These are phyloP conservation scores for Quercus parvula DNA, from an alignment of 306 rosid genomes.

Conservation along the genomic window DNA sequence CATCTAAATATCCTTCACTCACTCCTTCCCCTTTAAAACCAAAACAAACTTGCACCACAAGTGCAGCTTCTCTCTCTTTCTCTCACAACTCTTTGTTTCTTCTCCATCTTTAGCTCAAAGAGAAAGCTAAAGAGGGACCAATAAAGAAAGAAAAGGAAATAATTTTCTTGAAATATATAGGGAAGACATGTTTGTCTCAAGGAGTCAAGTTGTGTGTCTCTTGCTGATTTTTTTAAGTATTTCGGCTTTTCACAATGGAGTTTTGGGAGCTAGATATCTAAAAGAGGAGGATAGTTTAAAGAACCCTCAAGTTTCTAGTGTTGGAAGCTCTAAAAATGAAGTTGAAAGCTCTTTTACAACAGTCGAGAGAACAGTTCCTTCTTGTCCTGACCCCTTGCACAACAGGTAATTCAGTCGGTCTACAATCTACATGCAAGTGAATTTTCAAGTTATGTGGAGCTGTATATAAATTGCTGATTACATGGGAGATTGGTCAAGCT, in stretches of 20 bases:
- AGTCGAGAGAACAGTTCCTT: conserved; percentile 60
- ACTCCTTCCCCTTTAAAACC: conserved; percentile 11
- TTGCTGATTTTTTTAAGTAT: conserved; percentile 39
- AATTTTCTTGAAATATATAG: not conserved
- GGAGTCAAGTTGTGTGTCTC: conserved; percentile 32
- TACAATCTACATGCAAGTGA: conserved; percentile 8
- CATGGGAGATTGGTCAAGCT: not conserved
- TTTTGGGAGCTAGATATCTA: conserved; percentile 36
- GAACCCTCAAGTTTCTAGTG: conserved; percentile 27
- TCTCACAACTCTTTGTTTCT: conserved; percentile 5
- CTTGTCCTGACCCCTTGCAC: conserved; percentile 81
- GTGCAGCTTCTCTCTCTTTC: not conserved
- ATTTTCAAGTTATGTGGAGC: not conserved
- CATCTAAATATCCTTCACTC: not conserved
- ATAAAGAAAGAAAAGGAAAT: not conserved
- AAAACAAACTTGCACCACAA: not conserved
- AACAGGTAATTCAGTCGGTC: conserved; percentile 46
- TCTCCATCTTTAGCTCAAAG: conserved; percentile 16
- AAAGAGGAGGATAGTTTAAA: conserved; percentile 24
- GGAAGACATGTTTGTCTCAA: conserved; percentile 41
- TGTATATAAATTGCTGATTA: conserved; percentile 18
- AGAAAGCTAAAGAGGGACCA: conserved; percentile 9
- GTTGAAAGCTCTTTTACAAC: conserved; percentile 34
- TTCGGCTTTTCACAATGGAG: conserved; percentile 30
- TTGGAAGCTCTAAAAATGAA: conserved; percentile 20